Evolutionary conservation across 805 yeast species (phyloP).

Genomic region (Wickerhamiella slavikovae): DNA sequence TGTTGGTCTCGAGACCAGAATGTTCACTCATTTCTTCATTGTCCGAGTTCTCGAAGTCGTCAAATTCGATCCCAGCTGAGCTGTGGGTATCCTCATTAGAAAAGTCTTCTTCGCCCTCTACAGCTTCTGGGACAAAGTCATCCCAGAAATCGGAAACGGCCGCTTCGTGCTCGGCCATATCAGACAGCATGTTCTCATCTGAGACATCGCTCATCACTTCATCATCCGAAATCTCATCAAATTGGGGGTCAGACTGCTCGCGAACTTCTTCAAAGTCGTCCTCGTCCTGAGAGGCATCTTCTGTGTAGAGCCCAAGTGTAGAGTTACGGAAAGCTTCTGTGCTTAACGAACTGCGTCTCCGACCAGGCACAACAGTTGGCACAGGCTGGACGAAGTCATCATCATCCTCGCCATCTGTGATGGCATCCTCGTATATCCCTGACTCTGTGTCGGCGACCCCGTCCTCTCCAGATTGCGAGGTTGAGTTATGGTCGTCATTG

Average conservation of each 20-base stretch:
- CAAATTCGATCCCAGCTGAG: constrained; percentile 1
- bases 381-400: too few species aligned
- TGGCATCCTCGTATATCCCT: too few species aligned
- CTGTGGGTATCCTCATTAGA: neutral
- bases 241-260: neutral
- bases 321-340: too few species aligned
- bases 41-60: constrained; percentile 1
- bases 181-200: constrained; percentile 4
- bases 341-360: too few species aligned
- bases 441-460: too few species aligned
- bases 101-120: neutral
- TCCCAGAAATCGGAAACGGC: constrained; percentile 1
- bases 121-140: neutral
- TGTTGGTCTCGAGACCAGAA: too few species aligned
- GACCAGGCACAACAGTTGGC: too few species aligned
- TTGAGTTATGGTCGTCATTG: too few species aligned
- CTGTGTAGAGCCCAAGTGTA: neutral
- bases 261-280: neutral
- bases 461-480: too few species aligned
- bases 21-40: too few species aligned
- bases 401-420: too few species aligned
- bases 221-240: neutral
- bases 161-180: constrained; percentile 2
- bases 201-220: neutral
- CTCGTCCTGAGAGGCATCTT: constrained; percentile 1